Evolutionary conservation across 2,329 filamentous ascomycete genomes (phyloP), one percentile per base, ranked within the genome.

Genomic region (Aspergillus bombycis): DNA sequence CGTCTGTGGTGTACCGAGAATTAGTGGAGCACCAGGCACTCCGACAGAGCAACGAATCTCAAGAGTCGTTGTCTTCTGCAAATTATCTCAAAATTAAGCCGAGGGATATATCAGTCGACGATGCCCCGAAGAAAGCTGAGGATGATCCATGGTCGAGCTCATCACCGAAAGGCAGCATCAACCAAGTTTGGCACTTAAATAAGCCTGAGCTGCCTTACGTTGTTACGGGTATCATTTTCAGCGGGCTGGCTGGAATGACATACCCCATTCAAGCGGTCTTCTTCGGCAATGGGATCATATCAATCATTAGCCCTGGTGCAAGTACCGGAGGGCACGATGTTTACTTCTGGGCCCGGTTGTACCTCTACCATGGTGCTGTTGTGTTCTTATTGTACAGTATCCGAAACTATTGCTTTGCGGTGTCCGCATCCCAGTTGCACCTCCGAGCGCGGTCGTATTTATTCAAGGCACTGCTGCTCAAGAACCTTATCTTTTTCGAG

Each of bases 111-210:
- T 9, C 38, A n/a, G 38, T 41, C 6, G 3, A 19, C 4, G 2
- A 3, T 41, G 19, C 1, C 4, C 3, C 3, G 19, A 19, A 41
- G 16, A n/a, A 3, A 1, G 1, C 38, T n/a, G 7, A 4, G 16
- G 38, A 41, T 19, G 3, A 4, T n/a, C 19, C 19, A 41, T 19
- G 6, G 7, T 4, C 19, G 3, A 41, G 4, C 8, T 9, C 19
- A 9, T n/a, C 38, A 41, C 8, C 38, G 6, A 6, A 9, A n/a
- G 10, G 19, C 1, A n/a, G 38, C 1, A n/a, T 41, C 3, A n/a
- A 8, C 1, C 38, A n/a, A 7, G 19, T n/a, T n/a, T 41, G 38
- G 38, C 8, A 3, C 38, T n/a, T 41, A 8, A 41, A 41, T 9
- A n/a, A n/a, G 38, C 38, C 38, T n/a, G 38, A 41, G 38, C 38